Evolutionary conservation across 2,329 filamentous ascomycete species (phyloP).

Genomic region (Paecilomyces dactylethromorphus): DNA sequence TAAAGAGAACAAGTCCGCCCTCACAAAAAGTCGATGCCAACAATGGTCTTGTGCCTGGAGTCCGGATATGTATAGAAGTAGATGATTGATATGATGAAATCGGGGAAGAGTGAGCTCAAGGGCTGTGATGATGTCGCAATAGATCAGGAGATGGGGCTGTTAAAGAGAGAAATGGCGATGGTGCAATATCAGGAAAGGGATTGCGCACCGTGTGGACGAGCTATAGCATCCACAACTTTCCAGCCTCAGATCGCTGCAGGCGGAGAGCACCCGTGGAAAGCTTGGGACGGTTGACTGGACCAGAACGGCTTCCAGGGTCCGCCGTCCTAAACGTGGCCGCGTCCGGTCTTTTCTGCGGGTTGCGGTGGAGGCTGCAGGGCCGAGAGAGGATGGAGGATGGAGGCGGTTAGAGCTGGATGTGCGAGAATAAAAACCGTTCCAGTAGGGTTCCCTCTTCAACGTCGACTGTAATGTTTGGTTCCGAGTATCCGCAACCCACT

Average conservation of each 20-base stretch:
- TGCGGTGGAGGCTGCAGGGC: neutral
- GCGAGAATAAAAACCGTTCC: slow-evolving; percentile 1
- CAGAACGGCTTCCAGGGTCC: neutral
- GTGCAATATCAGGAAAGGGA: slow-evolving; percentile 11
- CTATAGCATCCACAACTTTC: neutral
- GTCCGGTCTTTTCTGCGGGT: neutral
- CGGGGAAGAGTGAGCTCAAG: neutral
- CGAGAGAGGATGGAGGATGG: neutral
- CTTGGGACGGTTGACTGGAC: neutral
- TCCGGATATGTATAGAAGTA: neutral
- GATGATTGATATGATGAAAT: neutral
- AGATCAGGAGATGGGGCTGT: neutral
- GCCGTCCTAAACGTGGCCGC: neutral
- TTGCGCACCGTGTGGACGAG: slow-evolving; percentile 1
- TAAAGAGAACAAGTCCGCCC: neutral
- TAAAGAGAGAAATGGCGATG: slow-evolving; percentile 9
- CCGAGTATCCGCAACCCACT: slow-evolving; percentile 11
- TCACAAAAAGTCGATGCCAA: neutral
- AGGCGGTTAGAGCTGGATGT: neutral
- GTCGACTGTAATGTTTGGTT: slow-evolving; percentile 9
- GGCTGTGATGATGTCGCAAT: slow-evolving; percentile 14
- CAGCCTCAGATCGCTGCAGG: slow-evolving; percentile 5
- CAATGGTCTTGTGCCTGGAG: neutral
- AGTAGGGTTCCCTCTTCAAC: neutral
- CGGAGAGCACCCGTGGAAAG: slow-evolving; percentile 1